Base-by-base conservation (phyloP, 2,329 filamentous ascomycete species). In the Arachnopeziza araneosa region DNA sequence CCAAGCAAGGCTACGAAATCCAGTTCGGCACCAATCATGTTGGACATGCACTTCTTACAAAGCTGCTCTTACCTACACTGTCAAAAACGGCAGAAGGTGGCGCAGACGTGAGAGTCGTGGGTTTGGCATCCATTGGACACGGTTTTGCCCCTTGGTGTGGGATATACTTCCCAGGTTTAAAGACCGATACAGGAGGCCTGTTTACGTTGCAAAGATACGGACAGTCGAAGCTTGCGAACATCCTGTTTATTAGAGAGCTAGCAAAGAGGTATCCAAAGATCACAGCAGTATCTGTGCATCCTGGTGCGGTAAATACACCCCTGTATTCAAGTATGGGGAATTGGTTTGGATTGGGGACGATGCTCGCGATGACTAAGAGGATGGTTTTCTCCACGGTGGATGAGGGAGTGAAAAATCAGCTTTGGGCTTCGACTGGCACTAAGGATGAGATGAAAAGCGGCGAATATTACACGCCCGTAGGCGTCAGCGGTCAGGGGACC, bases 21-120 rank as follows among this genome's bases (percentile, higher is more conserved):
- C 76, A 80, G 60, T 79, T 81, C 61, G 78, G 75, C 1, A 78
- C 74, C 1, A 83, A 82, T 60, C 77, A 81, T 66, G 63, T 81
- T 50, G 78, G 78, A 19, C 78, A 80, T 56, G 76, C 78, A 2
- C 71, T 78, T 4, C 70, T 82, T 14, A 69, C 75, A n/a, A 71
- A 75, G 58, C 69, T 73, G 2, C 67, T 79, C 23, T 56, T 75
- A 3, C 75, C 74, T 6, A 66, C 64, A 4, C 60, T 77, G 7
- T 56, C 68, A 26, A 65, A 65, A 21, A 73, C 72, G 0, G 55
- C 62, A 6, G 44, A 54, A 22, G 60, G 63, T 0, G 50, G 24
- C 12, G 49, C 64, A 17, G 64, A 68, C 32, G 64, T 66, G 26
- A 50, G 65, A 4, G 50, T 67, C 23, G 57, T 67, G 8, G 52